Conservation (phyloP, 2,329 filamentous ascomycete genomes). For the Penicillium sp. region DNA sequence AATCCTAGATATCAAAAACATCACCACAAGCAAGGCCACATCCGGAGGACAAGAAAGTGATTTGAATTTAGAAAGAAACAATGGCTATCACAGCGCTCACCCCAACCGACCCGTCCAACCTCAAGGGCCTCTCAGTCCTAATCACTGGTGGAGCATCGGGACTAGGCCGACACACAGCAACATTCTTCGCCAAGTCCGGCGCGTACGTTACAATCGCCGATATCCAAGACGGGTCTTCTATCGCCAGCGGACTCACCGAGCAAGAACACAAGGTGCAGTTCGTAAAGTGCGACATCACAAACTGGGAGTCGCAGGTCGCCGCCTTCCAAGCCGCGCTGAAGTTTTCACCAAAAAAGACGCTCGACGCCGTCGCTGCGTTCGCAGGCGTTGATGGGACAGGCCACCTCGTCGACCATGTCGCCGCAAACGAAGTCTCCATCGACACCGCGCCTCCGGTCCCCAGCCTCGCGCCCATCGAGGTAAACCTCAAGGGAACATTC, state of each 20-base stretch:
- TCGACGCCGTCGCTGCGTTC: slow-evolving; percentile 2
- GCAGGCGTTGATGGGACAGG: background rate
- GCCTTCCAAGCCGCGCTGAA: background rate
- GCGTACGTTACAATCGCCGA: background rate
- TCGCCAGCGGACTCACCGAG: background rate
- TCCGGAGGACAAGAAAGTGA: no score
- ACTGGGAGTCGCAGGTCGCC: background rate
- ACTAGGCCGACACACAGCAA: background rate
- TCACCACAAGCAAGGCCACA: no score
- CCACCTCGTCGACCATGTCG: background rate
- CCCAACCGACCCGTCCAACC: background rate
- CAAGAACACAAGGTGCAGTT: background rate
- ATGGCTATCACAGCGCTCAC: background rate
- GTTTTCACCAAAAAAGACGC: background rate
- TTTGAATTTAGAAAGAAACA: background rate
- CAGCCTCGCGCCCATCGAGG: background rate
- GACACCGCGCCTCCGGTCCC: background rate
- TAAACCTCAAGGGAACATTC: background rate
- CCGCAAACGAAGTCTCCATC: background rate
- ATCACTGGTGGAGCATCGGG: slow-evolving; percentile 4
- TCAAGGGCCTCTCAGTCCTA: background rate
- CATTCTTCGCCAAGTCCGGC: background rate
- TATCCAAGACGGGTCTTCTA: background rate
- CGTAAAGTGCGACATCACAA: slow-evolving; percentile 2
- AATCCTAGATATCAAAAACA: no score